phyloP scores from a whole-genome alignment of 2,329 filamentous ascomycete species.

The Beauveria varroae region DNA sequence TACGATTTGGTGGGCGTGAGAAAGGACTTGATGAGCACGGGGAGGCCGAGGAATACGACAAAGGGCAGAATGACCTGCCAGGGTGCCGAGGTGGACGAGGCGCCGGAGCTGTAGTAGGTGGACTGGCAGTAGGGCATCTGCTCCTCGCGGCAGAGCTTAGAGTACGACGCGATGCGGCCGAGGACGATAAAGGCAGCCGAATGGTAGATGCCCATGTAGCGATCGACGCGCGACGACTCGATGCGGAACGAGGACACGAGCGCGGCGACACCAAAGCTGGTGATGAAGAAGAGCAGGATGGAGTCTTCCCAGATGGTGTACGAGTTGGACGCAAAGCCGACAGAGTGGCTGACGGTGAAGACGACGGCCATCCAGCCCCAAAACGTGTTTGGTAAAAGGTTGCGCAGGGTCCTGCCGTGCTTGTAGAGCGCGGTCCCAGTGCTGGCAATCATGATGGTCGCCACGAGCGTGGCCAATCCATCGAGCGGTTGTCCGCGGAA shows the following conservation, averaged over 20 bases:
- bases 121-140: constrained; percentile 96
- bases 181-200: constrained; percentile 76
- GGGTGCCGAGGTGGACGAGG: constrained; percentile 82
- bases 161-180: constrained; percentile 74
- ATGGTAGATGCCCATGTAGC: constrained; percentile 74
- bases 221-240: constrained; percentile 51
- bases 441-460: constrained; percentile 31
- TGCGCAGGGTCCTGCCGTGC: constrained; percentile 35
- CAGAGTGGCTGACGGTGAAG: constrained; percentile 79
- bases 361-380: constrained; percentile 85
- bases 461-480: constrained; percentile 32
- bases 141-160: constrained; percentile 90
- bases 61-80: constrained; percentile 85
- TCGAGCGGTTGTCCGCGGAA: constrained; percentile 26
- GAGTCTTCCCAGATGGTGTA: constrained; percentile 99
- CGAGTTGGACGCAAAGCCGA: constrained; percentile 93
- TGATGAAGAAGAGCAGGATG: constrained; percentile 84
- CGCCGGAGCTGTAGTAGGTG: constrained; percentile 88
- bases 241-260: constrained; percentile 70
- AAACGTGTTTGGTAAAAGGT: constrained; percentile 61
- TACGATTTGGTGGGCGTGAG: constrained; percentile 78
- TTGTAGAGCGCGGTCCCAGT: constrained; percentile 35
- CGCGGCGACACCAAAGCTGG: constrained; percentile 75
- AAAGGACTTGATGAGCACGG: constrained; percentile 70
- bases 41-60: constrained; percentile 62